Percentiles rank a stretch among this genome's conserved stretches.
These are phyloP conservation scores for Prototheca cutis DNA, from an alignment of 163 green algal genomes.

Conservation along the genomic window DNA sequence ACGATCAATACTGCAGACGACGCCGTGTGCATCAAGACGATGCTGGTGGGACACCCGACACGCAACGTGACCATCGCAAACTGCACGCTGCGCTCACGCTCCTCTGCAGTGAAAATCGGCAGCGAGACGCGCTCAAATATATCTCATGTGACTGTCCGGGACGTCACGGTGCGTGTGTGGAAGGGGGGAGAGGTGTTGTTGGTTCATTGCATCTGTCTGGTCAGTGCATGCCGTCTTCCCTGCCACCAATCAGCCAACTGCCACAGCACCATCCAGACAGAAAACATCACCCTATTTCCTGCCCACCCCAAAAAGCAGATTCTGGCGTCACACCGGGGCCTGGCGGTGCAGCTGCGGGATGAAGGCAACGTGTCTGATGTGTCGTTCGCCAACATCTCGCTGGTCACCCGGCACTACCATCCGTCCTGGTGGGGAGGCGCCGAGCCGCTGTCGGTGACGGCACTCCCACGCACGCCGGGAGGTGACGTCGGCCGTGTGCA, in stretches of 20 bases:
- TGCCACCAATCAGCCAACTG: too few relatives aligned
- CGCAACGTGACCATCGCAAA: neutral
- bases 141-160: conserved; percentile 11
- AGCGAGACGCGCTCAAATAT: conserved; percentile 35
- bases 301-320: too few relatives aligned
- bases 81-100: conserved; percentile 23
- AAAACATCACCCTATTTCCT: too few relatives aligned
- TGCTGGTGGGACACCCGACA: neutral
- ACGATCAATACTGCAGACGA: conserved; percentile 34
- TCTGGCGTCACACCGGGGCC: conserved; percentile 23
- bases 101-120: conserved; percentile 39
- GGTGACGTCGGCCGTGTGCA: neutral
- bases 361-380: conserved; percentile 22
- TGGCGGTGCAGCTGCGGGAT: conserved; percentile 39
- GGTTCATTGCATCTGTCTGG: too few relatives aligned
- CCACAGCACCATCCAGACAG: too few relatives aligned
- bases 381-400: conserved; percentile 7
- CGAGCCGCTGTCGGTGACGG: conserved; percentile 34
- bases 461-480: conserved; percentile 7
- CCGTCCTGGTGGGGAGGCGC: conserved; percentile 33
- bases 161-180: conserved; percentile 15
- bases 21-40: conserved; percentile 38
- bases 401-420: conserved; percentile 14
- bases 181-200: neutral
- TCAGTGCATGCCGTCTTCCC: too few relatives aligned